Percentiles rank a stretch among this genome's conserved stretches.
These are phyloP conservation scores for Phaeodactylum tricornutum DNA, from an alignment of 108 stramenopile species.

Conservation along the genomic window DNA sequence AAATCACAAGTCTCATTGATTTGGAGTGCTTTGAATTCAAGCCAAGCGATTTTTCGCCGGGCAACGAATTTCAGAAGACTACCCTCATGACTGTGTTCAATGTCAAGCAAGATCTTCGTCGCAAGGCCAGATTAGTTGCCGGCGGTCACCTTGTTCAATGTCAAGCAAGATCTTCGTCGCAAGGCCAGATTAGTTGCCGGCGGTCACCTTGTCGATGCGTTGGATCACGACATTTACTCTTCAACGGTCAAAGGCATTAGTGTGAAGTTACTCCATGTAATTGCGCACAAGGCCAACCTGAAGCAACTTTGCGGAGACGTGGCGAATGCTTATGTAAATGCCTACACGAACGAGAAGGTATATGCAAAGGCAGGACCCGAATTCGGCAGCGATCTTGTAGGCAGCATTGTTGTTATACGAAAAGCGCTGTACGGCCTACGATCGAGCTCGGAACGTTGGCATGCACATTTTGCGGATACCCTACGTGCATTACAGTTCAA, in stretches of 20 bases:
- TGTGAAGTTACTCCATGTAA: slow-evolving; percentile 14
- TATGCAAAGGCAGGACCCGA: slow-evolving; percentile 19
- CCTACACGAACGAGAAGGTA: slow-evolving; percentile 13
- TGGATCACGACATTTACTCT: slow-evolving; percentile 11
- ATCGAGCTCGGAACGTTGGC: neutral
- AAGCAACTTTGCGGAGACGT: slow-evolving; percentile 20
- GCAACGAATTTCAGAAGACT: slow-evolving; percentile 3
- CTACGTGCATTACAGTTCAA: slow-evolving; percentile 6
- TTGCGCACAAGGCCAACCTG: slow-evolving; percentile 25
- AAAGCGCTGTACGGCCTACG: slow-evolving; percentile 17
- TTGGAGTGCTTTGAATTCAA: neutral
- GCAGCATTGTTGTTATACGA: neutral
- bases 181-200: slow-evolving; percentile 27
- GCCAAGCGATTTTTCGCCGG: slow-evolving; percentile 1
- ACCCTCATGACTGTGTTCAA: slow-evolving; percentile 8
- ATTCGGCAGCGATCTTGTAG: slow-evolving; percentile 10
- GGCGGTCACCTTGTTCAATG: slow-evolving; percentile 30
- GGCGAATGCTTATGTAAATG: slow-evolving; percentile 29
- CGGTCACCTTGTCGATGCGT: slow-evolving; percentile 26
- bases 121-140: slow-evolving; percentile 26
- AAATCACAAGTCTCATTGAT: neutral
- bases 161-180: slow-evolving; percentile 15
- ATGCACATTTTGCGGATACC: slow-evolving; percentile 7
- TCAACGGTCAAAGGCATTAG: slow-evolving; percentile 18
- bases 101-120: slow-evolving; percentile 17